Evolutionary conservation across 2,329 filamentous ascomycete genomes (phyloP).

Genomic region (Didymella pomorum): DNA sequence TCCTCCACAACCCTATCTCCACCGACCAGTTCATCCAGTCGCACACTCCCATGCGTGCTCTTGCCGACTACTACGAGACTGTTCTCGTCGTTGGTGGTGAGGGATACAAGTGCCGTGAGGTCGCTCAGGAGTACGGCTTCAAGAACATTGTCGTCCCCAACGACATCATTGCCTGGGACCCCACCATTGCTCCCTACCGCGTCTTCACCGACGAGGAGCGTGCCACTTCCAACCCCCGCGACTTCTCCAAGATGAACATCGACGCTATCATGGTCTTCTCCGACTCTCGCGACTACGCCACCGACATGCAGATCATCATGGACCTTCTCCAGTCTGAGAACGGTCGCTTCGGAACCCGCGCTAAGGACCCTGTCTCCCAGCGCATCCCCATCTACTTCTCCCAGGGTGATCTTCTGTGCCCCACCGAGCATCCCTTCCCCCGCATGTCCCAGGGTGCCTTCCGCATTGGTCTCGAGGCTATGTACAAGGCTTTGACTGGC

Average conservation of each 20-base stretch:
- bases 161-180: constrained; percentile 75
- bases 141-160: constrained; percentile 76
- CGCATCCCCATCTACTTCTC: constrained; percentile 80
- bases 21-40: constrained; percentile 81
- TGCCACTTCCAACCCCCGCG: constrained; percentile 70
- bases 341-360: constrained; percentile 69
- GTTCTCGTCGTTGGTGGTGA: constrained; percentile 79
- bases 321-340: constrained; percentile 74
- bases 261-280: constrained; percentile 79
- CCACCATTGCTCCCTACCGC: constrained; percentile 73
- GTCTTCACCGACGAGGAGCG: constrained; percentile 73
- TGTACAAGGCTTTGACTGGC: constrained; percentile 75
- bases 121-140: constrained; percentile 77
- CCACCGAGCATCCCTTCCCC: constrained; percentile 64
- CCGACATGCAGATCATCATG: constrained; percentile 79
- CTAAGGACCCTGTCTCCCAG: constrained; percentile 70
- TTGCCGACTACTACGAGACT: constrained; percentile 78
- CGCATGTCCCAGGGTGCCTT: constrained; percentile 79
- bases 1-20: constrained; percentile 70
- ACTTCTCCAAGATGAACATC: constrained; percentile 76
- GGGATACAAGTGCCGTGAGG: constrained; percentile 76
- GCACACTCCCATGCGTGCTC: constrained; percentile 78
- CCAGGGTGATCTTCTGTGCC: constrained; percentile 71
- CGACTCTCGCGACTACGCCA: constrained; percentile 76
- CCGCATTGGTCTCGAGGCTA: constrained; percentile 76